Percentiles rank a stretch among this genome's conserved stretches.
These are phyloP conservation scores for Chloropicon primus DNA, from an alignment of 139 green algal species.

Conservation along the genomic window DNA sequence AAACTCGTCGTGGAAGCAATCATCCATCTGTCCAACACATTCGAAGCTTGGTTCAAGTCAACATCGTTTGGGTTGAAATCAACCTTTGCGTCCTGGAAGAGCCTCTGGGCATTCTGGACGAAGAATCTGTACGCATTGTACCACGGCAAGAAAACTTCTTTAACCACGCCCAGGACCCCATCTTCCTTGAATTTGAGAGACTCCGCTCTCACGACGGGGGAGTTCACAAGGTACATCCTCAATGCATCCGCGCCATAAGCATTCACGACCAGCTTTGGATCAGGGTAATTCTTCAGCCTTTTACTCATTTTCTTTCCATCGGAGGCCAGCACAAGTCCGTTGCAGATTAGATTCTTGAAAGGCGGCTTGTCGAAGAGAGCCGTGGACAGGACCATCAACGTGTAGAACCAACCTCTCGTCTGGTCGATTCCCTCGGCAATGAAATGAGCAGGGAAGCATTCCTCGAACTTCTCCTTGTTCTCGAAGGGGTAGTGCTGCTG, in stretches of 20 bases:
- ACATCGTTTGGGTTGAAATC: conserved; percentile 38
- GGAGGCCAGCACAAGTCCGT: conserved; percentile 90
- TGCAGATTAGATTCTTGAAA: conserved; percentile 91
- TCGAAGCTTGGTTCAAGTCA: conserved; percentile 25
- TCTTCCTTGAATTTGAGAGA: conserved; percentile 88
- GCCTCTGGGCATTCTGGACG: conserved; percentile 72
- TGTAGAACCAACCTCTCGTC: conserved; percentile 89
- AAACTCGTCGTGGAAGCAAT: conserved; percentile 55
- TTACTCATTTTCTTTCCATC: conserved; percentile 99
- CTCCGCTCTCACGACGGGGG: conserved; percentile 80
- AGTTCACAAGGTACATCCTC: conserved; percentile 98
- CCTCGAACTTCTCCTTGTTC: conserved; percentile 86
- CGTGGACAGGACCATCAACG: conserved; percentile 96
- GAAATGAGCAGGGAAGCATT: conserved; percentile 87
- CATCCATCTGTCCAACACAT: conserved; percentile 89
- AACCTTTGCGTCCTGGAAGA: conserved; percentile 40
- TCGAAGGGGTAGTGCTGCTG: conserved; percentile 97
- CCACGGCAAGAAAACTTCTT: conserved; percentile 97
- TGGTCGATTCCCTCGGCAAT: conserved; percentile 76
- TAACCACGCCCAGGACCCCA: conserved; percentile 85
- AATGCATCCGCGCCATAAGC: conserved; percentile 90
- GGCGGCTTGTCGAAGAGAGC: conserved; percentile 90
- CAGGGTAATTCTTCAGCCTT: conserved; percentile 96
- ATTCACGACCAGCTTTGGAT: conserved; percentile 49
- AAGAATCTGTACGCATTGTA: conserved; percentile 97